phyloP scores from a whole-genome alignment of 352 stramenopile species.

The Globisporangium heterothallicum region DNA sequence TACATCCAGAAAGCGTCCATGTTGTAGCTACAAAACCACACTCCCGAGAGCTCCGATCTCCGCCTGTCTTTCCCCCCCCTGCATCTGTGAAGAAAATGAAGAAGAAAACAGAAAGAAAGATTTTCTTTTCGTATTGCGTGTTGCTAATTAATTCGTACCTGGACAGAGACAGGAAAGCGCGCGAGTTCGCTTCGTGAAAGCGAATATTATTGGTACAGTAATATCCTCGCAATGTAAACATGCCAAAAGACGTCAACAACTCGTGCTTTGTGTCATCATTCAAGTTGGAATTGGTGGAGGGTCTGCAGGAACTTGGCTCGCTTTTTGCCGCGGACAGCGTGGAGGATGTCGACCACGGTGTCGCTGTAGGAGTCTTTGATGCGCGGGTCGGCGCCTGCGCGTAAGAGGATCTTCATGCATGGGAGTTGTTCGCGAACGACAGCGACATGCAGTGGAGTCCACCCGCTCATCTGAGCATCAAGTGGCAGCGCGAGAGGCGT shows the following conservation, averaged over 20 bases:
- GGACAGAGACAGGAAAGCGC: neutral
- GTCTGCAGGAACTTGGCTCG: slow-evolving; percentile 36
- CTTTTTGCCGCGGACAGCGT: slow-evolving; percentile 34
- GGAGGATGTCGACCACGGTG: slow-evolving; percentile 31
- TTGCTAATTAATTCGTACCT: neutral
- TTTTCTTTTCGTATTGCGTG: slow-evolving; percentile 1
- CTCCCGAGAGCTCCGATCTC: neutral
- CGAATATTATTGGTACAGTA: too few species aligned
- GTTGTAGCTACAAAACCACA: neutral
- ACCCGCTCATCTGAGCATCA: slow-evolving; percentile 46
- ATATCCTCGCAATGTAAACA: too few species aligned
- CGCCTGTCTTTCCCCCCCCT: neutral
- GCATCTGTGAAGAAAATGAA: neutral
- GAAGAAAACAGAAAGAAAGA: neutral
- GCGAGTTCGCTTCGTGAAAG: neutral
- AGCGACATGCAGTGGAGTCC: slow-evolving; percentile 64
- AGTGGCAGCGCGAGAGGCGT: neutral
- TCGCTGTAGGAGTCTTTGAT: slow-evolving; percentile 59
- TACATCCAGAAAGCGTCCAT: neutral
- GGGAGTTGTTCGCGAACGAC: slow-evolving; percentile 37
- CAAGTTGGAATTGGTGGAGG: slow-evolving; percentile 23
- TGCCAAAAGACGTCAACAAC: too few species aligned
- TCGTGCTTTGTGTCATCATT: too few species aligned
- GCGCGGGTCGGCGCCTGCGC: slow-evolving; percentile 25
- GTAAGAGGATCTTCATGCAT: slow-evolving; percentile 46